Base-by-base conservation (phyloP, 1,139 yeast genomes). In the Fermentozyma sake region DNA sequence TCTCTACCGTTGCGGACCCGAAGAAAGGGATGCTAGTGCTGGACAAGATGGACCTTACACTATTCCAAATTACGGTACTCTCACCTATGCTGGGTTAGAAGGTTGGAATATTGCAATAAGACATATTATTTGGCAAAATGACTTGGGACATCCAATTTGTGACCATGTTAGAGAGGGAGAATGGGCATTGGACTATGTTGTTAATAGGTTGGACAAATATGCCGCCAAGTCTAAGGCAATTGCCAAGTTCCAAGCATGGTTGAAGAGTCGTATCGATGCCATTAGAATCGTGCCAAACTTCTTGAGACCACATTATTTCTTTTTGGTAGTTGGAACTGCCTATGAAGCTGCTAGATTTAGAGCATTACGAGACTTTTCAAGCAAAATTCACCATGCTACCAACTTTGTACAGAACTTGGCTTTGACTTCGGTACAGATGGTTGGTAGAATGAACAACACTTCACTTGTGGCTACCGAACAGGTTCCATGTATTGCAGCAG, bases 401-500 rank as follows among this genome's bases (percentile, higher is more conserved):
- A 62, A 73, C 24, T 89, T 91, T 55, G 76, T 85, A 24, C 95
- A 84, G 51, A 68, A 80, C 37, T 66, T 91, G 41, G 84, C 94
- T 0, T 56, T 91, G 53, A 79, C 89, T 1, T 84, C 95, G 1
- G 67, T 87, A 26, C 97, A 91, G 58, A 82, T 91, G 95, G 72
- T 81, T 25, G 95, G 95, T 1, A 51, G 41, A 21, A 74, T 82
- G 72, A 72, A 77, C 25, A 76, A 78, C 23, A 84, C 96, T 0
- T 84, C 96, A 0, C 65, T 91, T 32, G 61, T 67, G 16, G 94
- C 97, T 1, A 63, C 61, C 27, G 63, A 67, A 16, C 61, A 67
- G 36, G 72, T 77, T 9, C 83, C 95, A 3, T 74, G 86, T 24
- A 66, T 91, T 72, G 96, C 97, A 10, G 98, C 98, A 2, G 98